Base-by-base conservation (phyloP, 805 yeast species). In the Tetrapisispora nanseiensis region DNA sequence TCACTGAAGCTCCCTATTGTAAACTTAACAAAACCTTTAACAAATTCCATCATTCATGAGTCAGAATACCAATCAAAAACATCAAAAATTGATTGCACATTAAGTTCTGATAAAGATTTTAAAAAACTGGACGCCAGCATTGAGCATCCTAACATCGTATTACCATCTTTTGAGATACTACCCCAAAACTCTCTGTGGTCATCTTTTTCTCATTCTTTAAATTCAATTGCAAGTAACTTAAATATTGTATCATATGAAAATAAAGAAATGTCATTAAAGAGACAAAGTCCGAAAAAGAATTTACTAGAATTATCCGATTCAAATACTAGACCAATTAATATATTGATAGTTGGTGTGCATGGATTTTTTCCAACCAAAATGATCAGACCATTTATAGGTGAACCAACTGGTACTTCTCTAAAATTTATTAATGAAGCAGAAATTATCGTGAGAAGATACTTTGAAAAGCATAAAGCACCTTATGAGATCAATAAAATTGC, bases 381-480 rank as follows among this genome's bases (percentile, higher is more conserved):
- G 71, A 69, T 92, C 9, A 66, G 98, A 40, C 87, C 95, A 0
- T 55, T 90, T 13, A 79, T 90, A 40, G 98, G 98, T 2, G 87
- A 89, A 48, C 98, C 98, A 4, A 92, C 94, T 18, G 98, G 98
- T 0, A 90, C 98, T 0, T 90, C 97, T 0, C 71, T 82, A 36
- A 82, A 82, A 57, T 92, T 90, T 63, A 86, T 95, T 27, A 80
- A 77, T 48, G 97, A 87, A 54, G 97, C 96, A 0, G 97, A 87
- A 49, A 70, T 69, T 44, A 80, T 89, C 0, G 74, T 92, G 1
- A 67, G 76, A 29, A 63, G 80, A 23, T 90, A 87, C 80, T 83
- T 80, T 39, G 50, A 66, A 26, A 57, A 57, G 36, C 54, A 67
- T 38, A 59, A 67, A 21, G 45, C 65, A 37, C 59, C 65, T 1